phyloP scores from a whole-genome alignment of 768 basidiomycete genomes.

The Suillus fuscotomentosus region DNA sequence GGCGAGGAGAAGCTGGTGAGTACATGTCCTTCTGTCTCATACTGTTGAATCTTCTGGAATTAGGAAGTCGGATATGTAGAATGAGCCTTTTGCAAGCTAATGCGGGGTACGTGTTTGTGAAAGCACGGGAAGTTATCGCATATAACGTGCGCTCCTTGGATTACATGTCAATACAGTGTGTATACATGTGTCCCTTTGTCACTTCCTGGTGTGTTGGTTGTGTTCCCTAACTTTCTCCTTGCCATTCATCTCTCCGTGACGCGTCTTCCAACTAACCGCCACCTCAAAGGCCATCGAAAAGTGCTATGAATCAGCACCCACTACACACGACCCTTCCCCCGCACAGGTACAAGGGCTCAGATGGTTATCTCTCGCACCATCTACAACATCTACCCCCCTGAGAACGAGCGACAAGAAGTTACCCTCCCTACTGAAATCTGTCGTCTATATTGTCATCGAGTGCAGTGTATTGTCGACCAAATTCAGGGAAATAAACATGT shows the following conservation, averaged over 20 bases:
- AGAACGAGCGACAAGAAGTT: too few species aligned
- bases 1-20: slow-evolving; percentile 12
- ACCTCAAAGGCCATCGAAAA: slow-evolving; percentile 54
- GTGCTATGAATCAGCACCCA: slow-evolving; percentile 56
- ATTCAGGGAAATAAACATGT: too few species aligned
- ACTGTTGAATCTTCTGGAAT: too few species aligned
- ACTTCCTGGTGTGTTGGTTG: neutral
- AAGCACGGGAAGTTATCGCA: too few species aligned
- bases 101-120: too few species aligned
- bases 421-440: too few species aligned
- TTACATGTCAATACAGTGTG: neutral
- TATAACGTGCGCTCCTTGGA: too few species aligned
- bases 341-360: slow-evolving; percentile 52
- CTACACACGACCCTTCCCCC: slow-evolving; percentile 45
- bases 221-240: neutral
- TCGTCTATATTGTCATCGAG: too few species aligned
- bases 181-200: neutral
- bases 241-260: neutral
- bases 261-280: neutral
- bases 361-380: slow-evolving; percentile 20
- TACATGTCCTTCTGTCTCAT: neutral
- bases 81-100: neutral
- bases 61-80: too few species aligned
- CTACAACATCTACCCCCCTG: neutral
- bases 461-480: too few species aligned